A percentile compares a stretch with the other conserved stretches of the same genome.
Conservation (phyloP, 2,329 filamentous ascomycete genomes). For the Rhexocercosporidium sp. region DNA sequence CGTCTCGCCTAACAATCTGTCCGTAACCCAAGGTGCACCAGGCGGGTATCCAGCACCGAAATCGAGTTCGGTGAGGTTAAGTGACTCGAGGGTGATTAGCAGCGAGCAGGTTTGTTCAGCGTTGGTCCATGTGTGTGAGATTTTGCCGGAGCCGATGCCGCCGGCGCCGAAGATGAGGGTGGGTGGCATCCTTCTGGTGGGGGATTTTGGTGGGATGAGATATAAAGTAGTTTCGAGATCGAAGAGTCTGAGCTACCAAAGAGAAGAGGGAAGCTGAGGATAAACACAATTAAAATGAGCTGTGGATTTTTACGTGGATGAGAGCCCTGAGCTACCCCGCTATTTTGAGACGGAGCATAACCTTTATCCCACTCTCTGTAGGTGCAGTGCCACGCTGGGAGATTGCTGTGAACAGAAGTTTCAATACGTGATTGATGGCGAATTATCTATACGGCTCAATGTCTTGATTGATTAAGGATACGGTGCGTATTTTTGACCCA, state of each 20-base stretch:
- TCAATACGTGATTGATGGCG: not conserved
- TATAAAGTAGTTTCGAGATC: too few relatives aligned
- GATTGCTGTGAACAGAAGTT: not conserved
- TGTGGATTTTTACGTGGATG: not conserved
- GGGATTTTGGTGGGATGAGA: not conserved
- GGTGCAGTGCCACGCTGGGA: not conserved
- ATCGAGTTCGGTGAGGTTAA: conserved; percentile 8
- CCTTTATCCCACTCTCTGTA: not conserved
- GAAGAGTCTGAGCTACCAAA: too few relatives aligned
- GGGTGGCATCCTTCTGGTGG: not conserved
- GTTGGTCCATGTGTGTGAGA: conserved; percentile 20
- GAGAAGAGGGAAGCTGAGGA: not conserved
- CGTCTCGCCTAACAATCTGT: conserved; percentile 20
- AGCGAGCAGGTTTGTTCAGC: conserved; percentile 7
- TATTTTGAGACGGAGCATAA: not conserved
- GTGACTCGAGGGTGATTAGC: not conserved
- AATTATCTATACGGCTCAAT: not conserved
- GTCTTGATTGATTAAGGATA: not conserved
- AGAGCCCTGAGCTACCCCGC: not conserved
- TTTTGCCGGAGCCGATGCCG: conserved; percentile 18
- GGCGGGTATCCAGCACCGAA: conserved; percentile 19
- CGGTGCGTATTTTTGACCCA: too few relatives aligned
- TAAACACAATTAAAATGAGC: not conserved
- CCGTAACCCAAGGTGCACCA: conserved; percentile 20
- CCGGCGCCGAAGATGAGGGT: conserved; percentile 23